A percentile compares a stretch with the other conserved stretches of the same genome.
Evolutionary conservation across 129 eudicot species (phyloP).

Genomic region (Flaveria trinervia): DNA sequence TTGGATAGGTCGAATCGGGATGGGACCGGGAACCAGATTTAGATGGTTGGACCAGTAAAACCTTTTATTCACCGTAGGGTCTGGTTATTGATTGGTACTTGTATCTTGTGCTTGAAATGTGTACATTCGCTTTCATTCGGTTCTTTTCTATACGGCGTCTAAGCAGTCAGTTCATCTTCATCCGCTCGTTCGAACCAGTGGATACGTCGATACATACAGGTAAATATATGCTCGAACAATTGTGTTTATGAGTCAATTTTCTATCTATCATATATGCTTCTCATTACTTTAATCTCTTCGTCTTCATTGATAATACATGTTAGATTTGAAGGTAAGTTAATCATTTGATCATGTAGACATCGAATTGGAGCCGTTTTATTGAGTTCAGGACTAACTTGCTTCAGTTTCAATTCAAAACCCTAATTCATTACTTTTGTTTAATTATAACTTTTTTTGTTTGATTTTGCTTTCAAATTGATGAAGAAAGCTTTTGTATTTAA

Average conservation of each 20-base stretch:
- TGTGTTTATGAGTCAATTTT: too few relatives aligned
- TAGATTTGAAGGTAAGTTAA: neutral
- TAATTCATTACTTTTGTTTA: neutral
- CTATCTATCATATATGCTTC: too few relatives aligned
- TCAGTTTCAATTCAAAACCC: constrained; percentile 7
- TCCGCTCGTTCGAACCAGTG: neutral
- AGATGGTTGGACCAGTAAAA: too few relatives aligned
- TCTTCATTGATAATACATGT: too few relatives aligned
- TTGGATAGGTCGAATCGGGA: too few relatives aligned
- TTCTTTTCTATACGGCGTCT: neutral
- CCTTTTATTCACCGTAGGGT: too few relatives aligned
- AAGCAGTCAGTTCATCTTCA: constrained; percentile 13
- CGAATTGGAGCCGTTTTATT: neutral
- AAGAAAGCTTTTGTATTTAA: neutral
- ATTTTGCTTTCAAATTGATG: neutral
- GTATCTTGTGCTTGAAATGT: neutral
- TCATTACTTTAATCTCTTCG: too few relatives aligned
- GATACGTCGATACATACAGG: constrained; percentile 6
- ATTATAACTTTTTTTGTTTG: neutral
- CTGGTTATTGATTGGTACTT: neutral
- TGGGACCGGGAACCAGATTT: too few relatives aligned
- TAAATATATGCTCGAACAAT: neutral
- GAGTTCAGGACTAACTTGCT: neutral
- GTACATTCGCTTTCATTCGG: neutral
- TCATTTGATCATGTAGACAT: neutral